Evolutionary conservation across 2,329 filamentous ascomycete species (phyloP).

Genomic region (Trichoderma asperellum): DNA sequence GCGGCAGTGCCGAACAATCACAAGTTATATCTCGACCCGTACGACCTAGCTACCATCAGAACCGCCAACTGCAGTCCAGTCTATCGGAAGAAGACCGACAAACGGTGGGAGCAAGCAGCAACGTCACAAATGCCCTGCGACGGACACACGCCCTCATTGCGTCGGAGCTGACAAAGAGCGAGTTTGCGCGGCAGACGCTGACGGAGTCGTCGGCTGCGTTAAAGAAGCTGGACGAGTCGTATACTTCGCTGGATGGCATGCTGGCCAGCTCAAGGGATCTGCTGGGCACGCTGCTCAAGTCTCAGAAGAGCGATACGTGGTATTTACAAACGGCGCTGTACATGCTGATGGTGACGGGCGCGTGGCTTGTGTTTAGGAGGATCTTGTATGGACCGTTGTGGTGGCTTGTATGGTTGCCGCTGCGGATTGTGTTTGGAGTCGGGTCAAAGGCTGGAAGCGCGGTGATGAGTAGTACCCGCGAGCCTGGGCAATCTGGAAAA

Average conservation of each 20-base stretch:
- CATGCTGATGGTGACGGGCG: conserved; percentile 74
- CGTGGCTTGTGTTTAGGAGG: conserved; percentile 84
- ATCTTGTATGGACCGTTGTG: conserved; percentile 86
- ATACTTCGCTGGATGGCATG: conserved; percentile 77
- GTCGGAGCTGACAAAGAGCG: conserved; percentile 79
- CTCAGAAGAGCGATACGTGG: conserved; percentile 97
- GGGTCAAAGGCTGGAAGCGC: conserved; percentile 59
- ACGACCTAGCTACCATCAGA: conserved; percentile 35
- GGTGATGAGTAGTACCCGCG: conserved; percentile 42
- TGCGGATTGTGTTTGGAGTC: conserved; percentile 68
- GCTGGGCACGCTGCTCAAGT: conserved; percentile 76
- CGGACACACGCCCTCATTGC: conserved; percentile 87
- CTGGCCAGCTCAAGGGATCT: conserved; percentile 75
- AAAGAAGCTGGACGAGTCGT: conserved; percentile 78
- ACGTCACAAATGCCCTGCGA: conserved; percentile 82
- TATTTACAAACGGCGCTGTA: conserved; percentile 92
- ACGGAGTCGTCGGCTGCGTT: conserved; percentile 82
- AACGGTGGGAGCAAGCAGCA: conserved; percentile 72
- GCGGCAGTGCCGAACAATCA: conserved; percentile 26
- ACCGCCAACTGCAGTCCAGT: conserved; percentile 41
- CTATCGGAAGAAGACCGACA: conserved; percentile 71
- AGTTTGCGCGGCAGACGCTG: conserved; percentile 88
- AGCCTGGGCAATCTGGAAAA: conserved; percentile 35
- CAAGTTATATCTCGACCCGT: conserved; percentile 31
- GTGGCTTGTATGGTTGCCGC: conserved; percentile 84